Conservation (phyloP, 148 eudicot species). For the Rhododendron henanense region DNA sequence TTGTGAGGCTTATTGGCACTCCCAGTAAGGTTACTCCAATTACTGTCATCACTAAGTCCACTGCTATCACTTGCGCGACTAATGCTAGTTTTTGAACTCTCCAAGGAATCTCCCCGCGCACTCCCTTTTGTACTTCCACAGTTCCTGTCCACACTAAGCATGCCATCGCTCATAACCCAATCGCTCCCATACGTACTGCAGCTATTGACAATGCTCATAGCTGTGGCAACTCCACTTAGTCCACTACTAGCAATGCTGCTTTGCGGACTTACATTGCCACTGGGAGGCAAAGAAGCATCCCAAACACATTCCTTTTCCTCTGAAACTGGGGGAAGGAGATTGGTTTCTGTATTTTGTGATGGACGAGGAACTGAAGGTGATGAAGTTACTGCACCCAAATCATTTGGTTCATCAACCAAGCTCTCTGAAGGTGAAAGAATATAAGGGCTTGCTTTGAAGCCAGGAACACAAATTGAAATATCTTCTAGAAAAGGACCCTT, state of each 20-base stretch:
- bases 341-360: slow-evolving; percentile 45
- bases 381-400: slow-evolving; percentile 30
- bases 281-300: slow-evolving; percentile 90
- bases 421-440: slow-evolving; percentile 45
- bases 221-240: slow-evolving; percentile 39
- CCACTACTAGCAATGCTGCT: slow-evolving; percentile 65
- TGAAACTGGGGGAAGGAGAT: slow-evolving; percentile 38
- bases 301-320: slow-evolving; percentile 84
- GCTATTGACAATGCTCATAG: slow-evolving; percentile 87
- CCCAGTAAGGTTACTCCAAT: slow-evolving; percentile 87
- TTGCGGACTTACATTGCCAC: slow-evolving; percentile 79
- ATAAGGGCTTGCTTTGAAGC: slow-evolving; percentile 40
- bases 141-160: slow-evolving; percentile 65
- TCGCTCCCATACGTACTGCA: slow-evolving; percentile 72
- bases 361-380: slow-evolving; percentile 44
- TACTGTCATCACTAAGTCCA: slow-evolving; percentile 91
- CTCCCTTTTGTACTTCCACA: slow-evolving; percentile 62
- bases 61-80: slow-evolving; percentile 91
- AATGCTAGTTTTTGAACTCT: slow-evolving; percentile 81
- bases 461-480: slow-evolving; percentile 45
- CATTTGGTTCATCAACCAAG: slow-evolving; percentile 48
- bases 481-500: slow-evolving; percentile 77
- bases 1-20: slow-evolving; percentile 93
- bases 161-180: slow-evolving; percentile 62
- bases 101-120: slow-evolving; percentile 61